These are phyloP conservation scores for Leonotis leonurus DNA, from an alignment of 257 asterid species.

Conservation along the genomic window DNA sequence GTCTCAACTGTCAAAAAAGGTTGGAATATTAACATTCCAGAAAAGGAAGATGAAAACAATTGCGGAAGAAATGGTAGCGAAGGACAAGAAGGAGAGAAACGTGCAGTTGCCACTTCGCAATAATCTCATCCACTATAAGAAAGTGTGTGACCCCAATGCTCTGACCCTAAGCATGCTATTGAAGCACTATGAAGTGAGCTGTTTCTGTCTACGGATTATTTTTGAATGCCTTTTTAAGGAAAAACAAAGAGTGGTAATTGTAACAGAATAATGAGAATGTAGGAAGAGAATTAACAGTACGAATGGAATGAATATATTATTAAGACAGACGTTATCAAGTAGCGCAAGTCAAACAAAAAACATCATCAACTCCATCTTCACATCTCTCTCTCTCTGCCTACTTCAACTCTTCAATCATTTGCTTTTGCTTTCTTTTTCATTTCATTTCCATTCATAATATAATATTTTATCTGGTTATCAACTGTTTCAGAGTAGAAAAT, in stretches of 20 bases:
- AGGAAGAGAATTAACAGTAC: constrained; percentile 5
- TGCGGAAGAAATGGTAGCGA: constrained; percentile 23
- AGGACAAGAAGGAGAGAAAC: no score
- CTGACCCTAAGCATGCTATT: constrained; percentile 12
- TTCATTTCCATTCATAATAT: no score
- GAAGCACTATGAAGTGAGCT: constrained; percentile 23
- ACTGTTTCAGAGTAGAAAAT: no score
- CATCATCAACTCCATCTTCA: constrained; percentile 43
- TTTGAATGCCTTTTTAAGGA: no score
- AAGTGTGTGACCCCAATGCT: no score
- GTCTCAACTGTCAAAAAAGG: constrained; percentile 23
- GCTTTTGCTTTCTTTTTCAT: no score
- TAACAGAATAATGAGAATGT: constrained; percentile 13
- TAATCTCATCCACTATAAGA: no score
- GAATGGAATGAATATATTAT: constrained; percentile 21
- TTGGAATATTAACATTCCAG: constrained; percentile 22
- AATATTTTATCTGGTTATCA: no score
- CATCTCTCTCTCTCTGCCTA: constrained; percentile 4
- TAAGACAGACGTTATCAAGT: constrained; percentile 5
- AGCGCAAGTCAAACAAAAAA: constrained; percentile 35
- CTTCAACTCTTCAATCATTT: constrained; percentile 14
- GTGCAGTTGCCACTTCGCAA: constrained; percentile 32
- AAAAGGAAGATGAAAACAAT: constrained; percentile 8
- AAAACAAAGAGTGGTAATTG: not conserved
- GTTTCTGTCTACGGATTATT: constrained; percentile 1